Evolutionary conservation across 2,329 filamentous ascomycete genomes (phyloP).

Genomic region (Hypoxylon sp.): DNA sequence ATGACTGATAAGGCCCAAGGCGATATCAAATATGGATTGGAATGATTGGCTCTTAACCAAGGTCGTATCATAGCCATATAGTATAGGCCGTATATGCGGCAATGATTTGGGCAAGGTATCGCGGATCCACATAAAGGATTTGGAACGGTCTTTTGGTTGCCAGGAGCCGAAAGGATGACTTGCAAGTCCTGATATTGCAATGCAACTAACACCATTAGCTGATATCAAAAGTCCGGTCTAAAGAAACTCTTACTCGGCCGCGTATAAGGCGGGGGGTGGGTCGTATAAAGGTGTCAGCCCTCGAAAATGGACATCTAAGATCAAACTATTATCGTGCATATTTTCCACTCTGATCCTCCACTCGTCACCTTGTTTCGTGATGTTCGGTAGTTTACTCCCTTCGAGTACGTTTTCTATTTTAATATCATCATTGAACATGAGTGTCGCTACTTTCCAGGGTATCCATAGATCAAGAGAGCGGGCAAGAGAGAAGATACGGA

Average conservation of each 20-base stretch:
- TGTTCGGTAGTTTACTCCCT: not conserved
- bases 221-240: not conserved
- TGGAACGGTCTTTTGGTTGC: conserved; percentile 43
- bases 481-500: conserved; percentile 31
- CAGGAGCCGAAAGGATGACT: conserved; percentile 49
- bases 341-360: conserved; percentile 20
- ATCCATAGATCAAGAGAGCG: conserved; percentile 26
- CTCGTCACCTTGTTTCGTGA: conserved; percentile 21
- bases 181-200: conserved; percentile 47
- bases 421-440: conserved; percentile 20
- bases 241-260: conserved; percentile 18
- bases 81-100: conserved; percentile 39
- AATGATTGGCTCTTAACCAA: conserved; percentile 47
- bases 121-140: conserved; percentile 52
- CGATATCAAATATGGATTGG: conserved; percentile 47
- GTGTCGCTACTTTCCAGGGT: conserved; percentile 25
- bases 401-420: conserved; percentile 9
- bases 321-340: conserved; percentile 10
- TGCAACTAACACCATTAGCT: conserved; percentile 40
- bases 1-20: conserved; percentile 32
- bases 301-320: conserved; percentile 31
- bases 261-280: conserved; percentile 11
- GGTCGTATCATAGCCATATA: conserved; percentile 51
- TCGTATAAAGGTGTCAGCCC: conserved; percentile 30
- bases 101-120: conserved; percentile 46